Percentiles rank a stretch among this genome's conserved stretches.
phyloP scores from a whole-genome alignment of 352 stramenopile genomes.

The Pythium myriotylum region DNA sequence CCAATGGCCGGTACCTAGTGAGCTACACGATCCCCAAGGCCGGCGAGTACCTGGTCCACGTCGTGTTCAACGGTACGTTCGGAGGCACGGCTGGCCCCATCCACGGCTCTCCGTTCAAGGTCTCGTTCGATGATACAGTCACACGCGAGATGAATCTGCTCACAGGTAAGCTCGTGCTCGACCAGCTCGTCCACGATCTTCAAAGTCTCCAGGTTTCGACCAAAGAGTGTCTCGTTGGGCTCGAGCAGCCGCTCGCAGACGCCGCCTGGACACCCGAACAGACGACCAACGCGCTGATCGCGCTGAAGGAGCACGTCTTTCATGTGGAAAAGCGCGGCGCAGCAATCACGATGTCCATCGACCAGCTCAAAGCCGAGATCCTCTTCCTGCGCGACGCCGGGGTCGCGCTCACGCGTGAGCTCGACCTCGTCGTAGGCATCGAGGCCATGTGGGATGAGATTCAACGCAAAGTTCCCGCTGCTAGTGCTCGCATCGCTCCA shows the following conservation, averaged over 20 bases:
- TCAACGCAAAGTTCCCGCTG: conserved; percentile 59
- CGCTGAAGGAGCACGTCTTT: conserved; percentile 79
- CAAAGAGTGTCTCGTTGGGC: conserved; percentile 66
- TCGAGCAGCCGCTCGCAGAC: conserved; percentile 72
- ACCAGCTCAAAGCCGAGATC: conserved; percentile 68
- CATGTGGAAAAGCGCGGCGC: conserved; percentile 77
- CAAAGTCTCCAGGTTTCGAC: conserved; percentile 61
- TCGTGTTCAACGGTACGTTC: conserved; percentile 94
- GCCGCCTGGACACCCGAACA: conserved; percentile 59
- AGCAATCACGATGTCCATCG: conserved; percentile 60
- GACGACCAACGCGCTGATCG: conserved; percentile 64
- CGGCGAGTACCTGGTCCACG: conserved; percentile 84
- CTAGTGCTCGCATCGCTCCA: conserved; percentile 65
- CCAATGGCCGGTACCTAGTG: conserved; percentile 94
- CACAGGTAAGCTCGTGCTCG: conserved; percentile 79
- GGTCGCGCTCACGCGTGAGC: conserved; percentile 54
- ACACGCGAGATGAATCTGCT: conserved; percentile 83
- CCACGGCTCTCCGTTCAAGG: conserved; percentile 89
- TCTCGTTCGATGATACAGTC: conserved; percentile 76
- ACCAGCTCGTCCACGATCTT: conserved; percentile 70
- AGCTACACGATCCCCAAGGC: conserved; percentile 84
- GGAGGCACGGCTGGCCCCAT: conserved; percentile 85
- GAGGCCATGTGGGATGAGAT: conserved; percentile 71
- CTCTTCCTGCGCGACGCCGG: conserved; percentile 65
- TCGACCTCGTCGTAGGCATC: conserved; percentile 51